Percentiles rank a stretch among this genome's conserved stretches.
These are phyloP conservation scores for Collybia mongolica DNA, from an alignment of 768 basidiomycete genomes.

Conservation along the genomic window DNA sequence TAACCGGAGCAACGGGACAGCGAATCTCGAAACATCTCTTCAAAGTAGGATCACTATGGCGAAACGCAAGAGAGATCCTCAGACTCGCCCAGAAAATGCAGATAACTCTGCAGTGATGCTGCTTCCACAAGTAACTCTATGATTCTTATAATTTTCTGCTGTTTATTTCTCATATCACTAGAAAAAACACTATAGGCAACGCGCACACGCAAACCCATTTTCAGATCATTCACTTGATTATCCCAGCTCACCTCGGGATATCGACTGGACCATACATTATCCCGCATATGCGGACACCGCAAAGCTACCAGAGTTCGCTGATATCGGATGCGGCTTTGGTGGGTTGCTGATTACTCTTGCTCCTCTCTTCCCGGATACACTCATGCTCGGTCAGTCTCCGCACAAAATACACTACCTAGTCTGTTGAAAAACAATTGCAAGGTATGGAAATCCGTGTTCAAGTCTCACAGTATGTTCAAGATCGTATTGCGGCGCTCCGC, in stretches of 20 bases:
- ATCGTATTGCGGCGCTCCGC: slow-evolving; percentile 93
- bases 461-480: slow-evolving; percentile 94
- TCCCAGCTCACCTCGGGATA: slow-evolving; percentile 67
- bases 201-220: slow-evolving; percentile 85
- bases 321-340: slow-evolving; percentile 97
- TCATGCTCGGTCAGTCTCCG: slow-evolving; percentile 79
- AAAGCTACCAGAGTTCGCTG: slow-evolving; percentile 88
- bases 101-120: slow-evolving; percentile 17
- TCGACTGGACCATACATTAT: slow-evolving; percentile 86
- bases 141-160: neutral
- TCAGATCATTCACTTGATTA: slow-evolving; percentile 89
- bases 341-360: slow-evolving; percentile 89
- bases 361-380: slow-evolving; percentile 84
- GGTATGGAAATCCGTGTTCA: slow-evolving; percentile 97
- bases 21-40: too few relatives aligned
- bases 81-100: slow-evolving; percentile 13
- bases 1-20: neutral
- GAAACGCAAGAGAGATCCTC: slow-evolving; percentile 30
- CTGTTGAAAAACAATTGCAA: slow-evolving; percentile 26
- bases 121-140: slow-evolving; percentile 47
- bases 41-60: slow-evolving; percentile 25
- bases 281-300: slow-evolving; percentile 60
- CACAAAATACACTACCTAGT: slow-evolving; percentile 6
- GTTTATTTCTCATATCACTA: slow-evolving; percentile 22
- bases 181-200: slow-evolving; percentile 85